These are phyloP conservation scores for Claviceps fusiformis DNA, from an alignment of 2,329 filamentous ascomycete species.

Conservation along the genomic window DNA sequence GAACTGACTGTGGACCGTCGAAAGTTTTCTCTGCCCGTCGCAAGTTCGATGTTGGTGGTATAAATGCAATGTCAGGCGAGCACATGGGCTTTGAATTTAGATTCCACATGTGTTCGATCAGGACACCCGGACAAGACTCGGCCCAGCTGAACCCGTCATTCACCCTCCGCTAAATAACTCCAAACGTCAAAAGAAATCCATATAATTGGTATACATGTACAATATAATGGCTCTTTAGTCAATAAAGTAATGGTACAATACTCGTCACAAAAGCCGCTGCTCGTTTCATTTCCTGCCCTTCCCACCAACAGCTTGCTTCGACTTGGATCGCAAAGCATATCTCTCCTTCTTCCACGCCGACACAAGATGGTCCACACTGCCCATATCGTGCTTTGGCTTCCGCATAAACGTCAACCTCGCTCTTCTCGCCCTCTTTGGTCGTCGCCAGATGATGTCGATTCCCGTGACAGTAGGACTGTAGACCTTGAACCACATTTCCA, in stretches of 20 bases:
- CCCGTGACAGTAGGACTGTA: constrained; percentile 81
- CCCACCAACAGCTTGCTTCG: constrained; percentile 15
- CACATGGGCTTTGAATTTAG: neutral
- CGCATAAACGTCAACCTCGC: constrained; percentile 87
- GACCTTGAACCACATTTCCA: constrained; percentile 97
- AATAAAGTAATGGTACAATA: constrained; percentile 19
- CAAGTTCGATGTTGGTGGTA: too few species aligned
- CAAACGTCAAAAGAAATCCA: neutral
- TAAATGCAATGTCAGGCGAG: neutral
- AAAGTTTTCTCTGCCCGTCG: neutral
- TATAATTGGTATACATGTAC: neutral
- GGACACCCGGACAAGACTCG: neutral
- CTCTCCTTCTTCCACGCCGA: constrained; percentile 34
- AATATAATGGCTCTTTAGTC: neutral
- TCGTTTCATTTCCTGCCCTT: constrained; percentile 11
- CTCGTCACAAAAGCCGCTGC: neutral
- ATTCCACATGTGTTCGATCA: neutral
- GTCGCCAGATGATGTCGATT: constrained; percentile 85
- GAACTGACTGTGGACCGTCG: neutral
- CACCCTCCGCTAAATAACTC: neutral
- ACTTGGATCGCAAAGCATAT: constrained; percentile 23
- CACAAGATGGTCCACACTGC: constrained; percentile 71
- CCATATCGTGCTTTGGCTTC: constrained; percentile 74
- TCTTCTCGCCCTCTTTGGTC: constrained; percentile 70
- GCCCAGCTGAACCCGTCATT: neutral